Evolutionary conservation across 2,329 filamentous ascomycete species (phyloP).

Genomic region (Penicillium italicum): DNA sequence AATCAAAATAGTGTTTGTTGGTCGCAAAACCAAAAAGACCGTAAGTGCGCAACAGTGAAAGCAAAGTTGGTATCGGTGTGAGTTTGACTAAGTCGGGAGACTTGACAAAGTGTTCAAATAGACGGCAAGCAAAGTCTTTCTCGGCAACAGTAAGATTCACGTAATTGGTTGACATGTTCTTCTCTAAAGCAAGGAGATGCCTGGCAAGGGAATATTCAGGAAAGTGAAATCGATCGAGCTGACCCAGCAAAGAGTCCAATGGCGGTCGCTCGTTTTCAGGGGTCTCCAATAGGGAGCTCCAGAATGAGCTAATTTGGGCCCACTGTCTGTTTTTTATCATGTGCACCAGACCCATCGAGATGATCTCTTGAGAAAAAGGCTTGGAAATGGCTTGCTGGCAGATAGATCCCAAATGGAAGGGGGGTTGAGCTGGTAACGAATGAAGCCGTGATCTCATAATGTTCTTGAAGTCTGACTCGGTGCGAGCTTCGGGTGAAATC

Average conservation of each 20-base stretch:
- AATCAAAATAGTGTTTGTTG: constrained; percentile 26
- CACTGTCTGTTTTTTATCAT: constrained; percentile 33
- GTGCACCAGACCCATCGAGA: constrained; percentile 32
- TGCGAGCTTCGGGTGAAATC: constrained; percentile 38
- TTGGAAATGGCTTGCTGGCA: constrained; percentile 39
- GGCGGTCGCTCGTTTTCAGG: neutral
- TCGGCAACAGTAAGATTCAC: no score
- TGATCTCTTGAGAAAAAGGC: constrained; percentile 21
- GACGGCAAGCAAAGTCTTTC: neutral
- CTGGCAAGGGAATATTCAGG: neutral
- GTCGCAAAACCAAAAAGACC: constrained; percentile 24
- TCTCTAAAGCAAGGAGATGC: neutral
- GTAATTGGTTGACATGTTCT: no score
- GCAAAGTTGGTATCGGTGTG: neutral
- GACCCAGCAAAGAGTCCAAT: neutral
- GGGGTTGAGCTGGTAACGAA: constrained; percentile 33
- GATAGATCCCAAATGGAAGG: constrained; percentile 32
- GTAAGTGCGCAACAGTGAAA: constrained; percentile 30
- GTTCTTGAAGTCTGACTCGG: constrained; percentile 44
- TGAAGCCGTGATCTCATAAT: constrained; percentile 45
- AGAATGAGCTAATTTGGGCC: constrained; percentile 21
- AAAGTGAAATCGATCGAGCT: neutral
- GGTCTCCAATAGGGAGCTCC: constrained; percentile 13
- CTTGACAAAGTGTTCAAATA: neutral
- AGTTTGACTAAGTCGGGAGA: neutral